These are phyloP conservation scores for Collybia mongolica DNA, from an alignment of 768 basidiomycete species.

Conservation along the genomic window DNA sequence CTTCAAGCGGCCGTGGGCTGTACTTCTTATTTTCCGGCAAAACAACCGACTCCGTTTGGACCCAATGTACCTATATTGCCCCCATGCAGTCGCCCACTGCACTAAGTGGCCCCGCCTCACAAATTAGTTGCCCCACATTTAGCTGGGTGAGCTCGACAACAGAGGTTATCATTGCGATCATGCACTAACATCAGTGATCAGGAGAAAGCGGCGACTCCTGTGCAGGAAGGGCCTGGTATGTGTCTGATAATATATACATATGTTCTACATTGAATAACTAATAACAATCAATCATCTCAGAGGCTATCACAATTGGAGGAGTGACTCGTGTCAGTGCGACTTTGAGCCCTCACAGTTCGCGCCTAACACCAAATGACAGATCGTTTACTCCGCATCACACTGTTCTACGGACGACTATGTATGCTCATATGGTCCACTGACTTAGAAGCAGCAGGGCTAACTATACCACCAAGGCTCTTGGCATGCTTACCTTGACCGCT, in stretches of 20 bases:
- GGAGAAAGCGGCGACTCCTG: conserved; percentile 13
- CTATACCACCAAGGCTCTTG: conserved; percentile 5
- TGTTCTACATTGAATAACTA: background rate
- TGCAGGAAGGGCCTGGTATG: conserved; percentile 12
- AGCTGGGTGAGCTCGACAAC: conserved; percentile 5
- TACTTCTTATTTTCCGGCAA: conserved; percentile 16
- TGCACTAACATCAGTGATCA: background rate
- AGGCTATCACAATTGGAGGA: conserved; percentile 12
- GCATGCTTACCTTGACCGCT: conserved; percentile 8
- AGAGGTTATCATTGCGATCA: too few species aligned
- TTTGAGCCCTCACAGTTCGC: background rate
- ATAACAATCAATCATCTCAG: background rate
- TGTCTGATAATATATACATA: too few species aligned
- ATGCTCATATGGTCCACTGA: background rate
- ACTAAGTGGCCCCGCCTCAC: conserved; percentile 11
- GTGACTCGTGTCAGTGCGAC: conserved; percentile 8
- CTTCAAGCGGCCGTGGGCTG: background rate
- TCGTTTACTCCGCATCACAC: conserved; percentile 17
- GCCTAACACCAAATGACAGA: conserved; percentile 2
- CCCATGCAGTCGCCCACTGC: conserved; percentile 13
- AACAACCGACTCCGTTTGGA: conserved; percentile 11
- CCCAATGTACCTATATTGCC: conserved; percentile 17
- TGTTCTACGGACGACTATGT: conserved; percentile 17
- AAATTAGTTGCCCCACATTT: conserved; percentile 14
- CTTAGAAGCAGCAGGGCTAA: background rate